phyloP scores from a whole-genome alignment of 768 basidiomycete genomes.

The Boletus vinaceobasis region DNA sequence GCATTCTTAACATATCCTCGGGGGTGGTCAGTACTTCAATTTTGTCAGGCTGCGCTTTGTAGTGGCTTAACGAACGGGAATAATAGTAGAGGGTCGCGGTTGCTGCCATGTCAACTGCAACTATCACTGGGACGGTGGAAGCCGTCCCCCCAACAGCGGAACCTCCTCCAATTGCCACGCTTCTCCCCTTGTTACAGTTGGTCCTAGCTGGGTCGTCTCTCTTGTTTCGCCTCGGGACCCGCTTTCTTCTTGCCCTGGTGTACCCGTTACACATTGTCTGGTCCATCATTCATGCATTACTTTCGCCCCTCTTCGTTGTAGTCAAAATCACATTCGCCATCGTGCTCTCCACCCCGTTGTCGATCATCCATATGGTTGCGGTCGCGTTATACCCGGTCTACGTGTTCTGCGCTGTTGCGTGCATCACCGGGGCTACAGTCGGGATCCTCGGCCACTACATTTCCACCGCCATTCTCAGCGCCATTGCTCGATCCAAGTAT shows the following conservation, averaged over 20 bases:
- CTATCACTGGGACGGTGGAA: neutral
- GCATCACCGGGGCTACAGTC: constrained; percentile 46
- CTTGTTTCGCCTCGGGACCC: constrained; percentile 13
- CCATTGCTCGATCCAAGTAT: constrained; percentile 12
- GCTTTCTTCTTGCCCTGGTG: constrained; percentile 9
- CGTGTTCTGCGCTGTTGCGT: constrained; percentile 54
- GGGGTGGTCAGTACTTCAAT: neutral
- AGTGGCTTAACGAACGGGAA: neutral
- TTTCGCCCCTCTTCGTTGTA: constrained; percentile 48
- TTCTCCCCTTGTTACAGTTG: constrained; percentile 20
- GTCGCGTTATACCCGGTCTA: constrained; percentile 53
- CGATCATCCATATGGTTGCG: constrained; percentile 35
- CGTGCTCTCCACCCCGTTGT: constrained; percentile 46
- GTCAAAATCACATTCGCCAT: constrained; percentile 39
- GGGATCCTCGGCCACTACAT: constrained; percentile 38
- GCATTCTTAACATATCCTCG: neutral
- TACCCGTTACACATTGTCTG: constrained; percentile 25
- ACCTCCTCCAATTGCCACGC: constrained; percentile 23
- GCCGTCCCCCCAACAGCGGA: neutral
- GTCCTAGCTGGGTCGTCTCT: constrained; percentile 8
- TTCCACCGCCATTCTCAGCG: constrained; percentile 8
- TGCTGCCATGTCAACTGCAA: constrained; percentile 8
- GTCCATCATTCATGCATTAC: constrained; percentile 34
- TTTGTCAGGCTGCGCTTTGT: neutral
- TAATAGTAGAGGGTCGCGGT: neutral